These are phyloP conservation scores for Tulasnella sp. DNA, from an alignment of 768 basidiomycete species.

Conservation along the genomic window DNA sequence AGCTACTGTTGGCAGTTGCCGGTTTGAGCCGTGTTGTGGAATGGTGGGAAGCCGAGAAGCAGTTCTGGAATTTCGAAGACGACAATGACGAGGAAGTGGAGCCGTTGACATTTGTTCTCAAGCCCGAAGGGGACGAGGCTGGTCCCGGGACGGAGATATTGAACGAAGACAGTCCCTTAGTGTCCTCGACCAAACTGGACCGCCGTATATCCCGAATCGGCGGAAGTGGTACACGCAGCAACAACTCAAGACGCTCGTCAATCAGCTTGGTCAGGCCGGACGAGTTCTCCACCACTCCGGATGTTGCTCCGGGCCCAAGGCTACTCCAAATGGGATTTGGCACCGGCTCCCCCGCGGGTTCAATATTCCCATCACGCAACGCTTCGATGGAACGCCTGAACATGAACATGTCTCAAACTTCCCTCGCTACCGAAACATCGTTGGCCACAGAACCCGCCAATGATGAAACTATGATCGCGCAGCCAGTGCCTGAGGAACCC, in stretches of 20 bases:
- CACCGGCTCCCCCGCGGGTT: slow-evolving; percentile 8
- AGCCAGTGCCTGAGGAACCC: background rate
- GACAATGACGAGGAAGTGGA: slow-evolving; percentile 85
- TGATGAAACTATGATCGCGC: slow-evolving; percentile 5
- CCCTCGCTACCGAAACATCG: background rate
- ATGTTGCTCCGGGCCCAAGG: slow-evolving; percentile 26
- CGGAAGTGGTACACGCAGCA: background rate
- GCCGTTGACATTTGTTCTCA: slow-evolving; percentile 90
- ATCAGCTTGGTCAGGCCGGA: slow-evolving; percentile 14
- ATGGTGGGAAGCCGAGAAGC: slow-evolving; percentile 99
- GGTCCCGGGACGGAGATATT: slow-evolving; percentile 53
- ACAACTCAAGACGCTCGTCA: background rate
- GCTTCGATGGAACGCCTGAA: slow-evolving; percentile 17
- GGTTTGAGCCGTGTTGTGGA: slow-evolving; percentile 95
- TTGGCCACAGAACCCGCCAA: background rate
- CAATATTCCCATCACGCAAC: slow-evolving; percentile 20
- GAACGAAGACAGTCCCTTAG: slow-evolving; percentile 29
- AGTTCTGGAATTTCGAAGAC: slow-evolving; percentile 99
- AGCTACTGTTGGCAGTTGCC: slow-evolving; percentile 92
- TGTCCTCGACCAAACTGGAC: slow-evolving; percentile 26
- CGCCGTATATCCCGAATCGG: slow-evolving; percentile 13
- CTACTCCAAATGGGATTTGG: background rate
- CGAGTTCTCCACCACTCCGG: background rate
- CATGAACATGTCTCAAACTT: slow-evolving; percentile 3
- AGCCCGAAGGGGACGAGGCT: slow-evolving; percentile 67